Base-by-base conservation (phyloP, 208 protist species). In the Crithidia fasciculata region DNA sequence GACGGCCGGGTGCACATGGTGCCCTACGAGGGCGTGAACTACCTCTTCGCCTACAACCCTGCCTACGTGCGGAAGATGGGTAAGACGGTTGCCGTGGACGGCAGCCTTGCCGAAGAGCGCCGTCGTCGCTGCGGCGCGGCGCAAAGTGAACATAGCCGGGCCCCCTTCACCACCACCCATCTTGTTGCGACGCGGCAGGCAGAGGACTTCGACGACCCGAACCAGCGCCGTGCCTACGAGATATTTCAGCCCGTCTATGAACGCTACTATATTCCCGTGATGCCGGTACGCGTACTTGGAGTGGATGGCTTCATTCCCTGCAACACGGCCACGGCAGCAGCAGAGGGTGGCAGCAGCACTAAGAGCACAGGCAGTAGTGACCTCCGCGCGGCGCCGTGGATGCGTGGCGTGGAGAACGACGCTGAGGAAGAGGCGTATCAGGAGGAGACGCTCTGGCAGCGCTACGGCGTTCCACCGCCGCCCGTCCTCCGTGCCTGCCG, bases 1-100 rank as follows among this genome's bases (percentile, higher is more conserved):
- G 83, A 88, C 58, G 81, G 83, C 28, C 70, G 75, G 12, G 49
- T 91, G 13, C 86, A 91, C 64, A 69, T 91, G 36, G 80, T 88
- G 43, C 83, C 81, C 59, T 68, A 87, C 39, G 72, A 82, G 15
- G 86, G 81, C 47, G 75, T 83, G 43, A 72, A 88, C 15, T 88
- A 86, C 79, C 41, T 87, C 13, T 87, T 88, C n/a, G 83, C 83
- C 28, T 82, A 82, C 66, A 84, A 84, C 49, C 43, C 56, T 10
- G 58, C 18, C 4, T 73, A 65, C 39, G 36, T 64, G 6, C 68
- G 68, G 39, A 58, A 44, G 10, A 73, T 73, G 68, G 68, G 68
- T 0, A 73, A 63, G 49, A 73, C 68, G 39, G 68, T 65, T 15
- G 58, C 43, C 12, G 56, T 73, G 15, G 68, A 73, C 49, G 68